Percentiles rank a stretch among this genome's conserved stretches.
Conservation (phyloP, 2,329 filamentous ascomycete genomes). For the Pezicula neosporulosa region DNA sequence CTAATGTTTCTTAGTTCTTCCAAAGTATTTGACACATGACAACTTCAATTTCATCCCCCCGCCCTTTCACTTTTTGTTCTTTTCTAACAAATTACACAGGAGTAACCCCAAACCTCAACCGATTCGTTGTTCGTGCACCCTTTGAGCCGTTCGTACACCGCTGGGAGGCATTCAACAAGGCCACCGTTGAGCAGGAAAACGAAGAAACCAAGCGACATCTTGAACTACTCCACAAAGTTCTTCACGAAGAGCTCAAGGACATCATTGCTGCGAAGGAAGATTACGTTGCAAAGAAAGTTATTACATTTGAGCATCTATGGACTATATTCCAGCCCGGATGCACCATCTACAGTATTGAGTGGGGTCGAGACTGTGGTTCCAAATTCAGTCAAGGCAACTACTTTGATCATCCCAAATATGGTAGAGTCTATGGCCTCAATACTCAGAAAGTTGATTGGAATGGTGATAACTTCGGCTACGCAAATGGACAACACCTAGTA, state of each 20-base stretch:
- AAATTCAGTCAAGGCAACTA: conserved; percentile 32
- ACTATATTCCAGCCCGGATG: conserved; percentile 48
- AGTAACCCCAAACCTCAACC: conserved; percentile 54
- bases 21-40: not conserved
- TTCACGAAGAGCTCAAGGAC: conserved; percentile 48
- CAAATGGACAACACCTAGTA: conserved; percentile 32
- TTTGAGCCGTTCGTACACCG: conserved; percentile 65
- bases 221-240: conserved; percentile 40
- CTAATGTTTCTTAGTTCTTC: not conserved
- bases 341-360: conserved; percentile 35
- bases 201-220: conserved; percentile 42
- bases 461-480: conserved; percentile 43
- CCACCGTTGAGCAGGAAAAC: conserved; percentile 39
- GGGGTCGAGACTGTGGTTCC: conserved; percentile 36
- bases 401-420: conserved; percentile 29
- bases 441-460: conserved; percentile 45
- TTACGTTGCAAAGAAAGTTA: conserved; percentile 48
- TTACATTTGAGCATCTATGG: conserved; percentile 50
- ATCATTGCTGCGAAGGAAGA: conserved; percentile 47
- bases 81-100: conserved; percentile 57
- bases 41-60: not conserved
- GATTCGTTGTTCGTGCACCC: conserved; percentile 56
- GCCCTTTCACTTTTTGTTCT: conserved; percentile 10
- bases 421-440: conserved; percentile 34
- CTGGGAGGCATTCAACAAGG: conserved; percentile 47